Evolutionary conservation across 75 land plant species (phyloP).

Genomic region (Pinus taeda): DNA sequence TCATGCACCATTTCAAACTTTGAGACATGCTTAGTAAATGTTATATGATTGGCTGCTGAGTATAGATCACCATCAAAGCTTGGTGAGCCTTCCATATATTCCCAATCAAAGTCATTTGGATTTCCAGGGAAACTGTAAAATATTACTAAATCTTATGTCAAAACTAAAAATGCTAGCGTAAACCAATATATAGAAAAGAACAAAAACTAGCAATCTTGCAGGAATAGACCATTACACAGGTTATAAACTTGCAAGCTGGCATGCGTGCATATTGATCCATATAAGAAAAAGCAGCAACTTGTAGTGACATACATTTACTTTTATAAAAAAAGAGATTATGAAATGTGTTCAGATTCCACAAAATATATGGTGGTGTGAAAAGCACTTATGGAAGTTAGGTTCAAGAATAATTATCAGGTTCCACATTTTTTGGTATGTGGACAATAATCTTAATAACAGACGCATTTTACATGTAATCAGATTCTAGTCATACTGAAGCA

Average conservation of each 20-base stretch:
- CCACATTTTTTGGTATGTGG: not conserved
- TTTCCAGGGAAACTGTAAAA: not conserved
- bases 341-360: not conserved
- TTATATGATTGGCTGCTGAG: too few relatives aligned
- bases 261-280: not conserved
- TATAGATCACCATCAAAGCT: too few relatives aligned
- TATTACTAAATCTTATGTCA: not conserved
- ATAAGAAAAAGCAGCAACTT: not conserved
- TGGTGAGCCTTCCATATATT: too few relatives aligned
- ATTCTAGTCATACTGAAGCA: not conserved
- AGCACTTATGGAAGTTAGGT: not conserved
- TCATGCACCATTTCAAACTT: too few relatives aligned
- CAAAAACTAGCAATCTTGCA: not conserved
- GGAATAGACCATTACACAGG: not conserved
- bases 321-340: not conserved
- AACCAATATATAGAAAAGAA: slow-evolving; percentile 1
- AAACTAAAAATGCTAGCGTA: not conserved
- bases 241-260: not conserved
- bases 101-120: too few relatives aligned
- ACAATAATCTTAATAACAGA: not conserved
- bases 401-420: not conserved
- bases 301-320: not conserved
- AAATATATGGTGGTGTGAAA: not conserved
- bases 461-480: not conserved
- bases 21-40: too few relatives aligned